Conservation (phyloP, 495 filamentous ascomycete genomes). For the Neurospora sp. region DNA sequence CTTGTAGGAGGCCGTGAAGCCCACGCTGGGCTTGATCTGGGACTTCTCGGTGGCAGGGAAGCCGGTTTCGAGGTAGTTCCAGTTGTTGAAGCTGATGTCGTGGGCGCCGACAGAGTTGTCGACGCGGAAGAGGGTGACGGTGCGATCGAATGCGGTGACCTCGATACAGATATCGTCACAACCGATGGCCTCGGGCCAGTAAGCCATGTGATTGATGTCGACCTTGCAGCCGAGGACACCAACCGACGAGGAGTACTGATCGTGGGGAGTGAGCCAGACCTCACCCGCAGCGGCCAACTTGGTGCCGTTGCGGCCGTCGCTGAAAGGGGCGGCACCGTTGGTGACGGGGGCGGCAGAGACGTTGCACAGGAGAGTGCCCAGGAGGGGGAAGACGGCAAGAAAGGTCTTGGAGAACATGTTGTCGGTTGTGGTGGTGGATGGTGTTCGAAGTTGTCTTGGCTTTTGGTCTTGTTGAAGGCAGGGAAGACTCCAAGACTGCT, state of each 20-base stretch:
- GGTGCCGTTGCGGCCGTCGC: background rate
- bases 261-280: conserved; percentile 28
- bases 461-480: background rate
- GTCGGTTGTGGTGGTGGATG: background rate
- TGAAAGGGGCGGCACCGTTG: background rate
- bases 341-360: background rate
- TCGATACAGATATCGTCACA: conserved; percentile 33
- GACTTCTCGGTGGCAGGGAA: conserved; percentile 13
- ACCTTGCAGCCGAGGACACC: conserved; percentile 38
- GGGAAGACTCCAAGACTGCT: background rate
- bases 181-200: conserved; percentile 30
- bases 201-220: conserved; percentile 30
- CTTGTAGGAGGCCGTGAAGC: conserved; percentile 21
- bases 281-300: background rate
- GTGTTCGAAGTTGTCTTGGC: background rate
- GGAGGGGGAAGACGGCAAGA: background rate
- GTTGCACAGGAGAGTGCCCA: background rate
- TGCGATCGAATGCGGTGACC: too few relatives aligned
- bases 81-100: conserved; percentile 28
- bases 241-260: conserved; percentile 29
- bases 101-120: conserved; percentile 31
- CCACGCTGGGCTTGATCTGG: conserved; percentile 14
- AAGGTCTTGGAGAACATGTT: background rate
- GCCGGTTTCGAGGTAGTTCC: conserved; percentile 31
- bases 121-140: conserved; percentile 27